A percentile compares a stretch with the other conserved stretches of the same genome.
Evolutionary conservation across 129 eudicot genomes (phyloP).

Genomic region (Flaveria robusta): DNA sequence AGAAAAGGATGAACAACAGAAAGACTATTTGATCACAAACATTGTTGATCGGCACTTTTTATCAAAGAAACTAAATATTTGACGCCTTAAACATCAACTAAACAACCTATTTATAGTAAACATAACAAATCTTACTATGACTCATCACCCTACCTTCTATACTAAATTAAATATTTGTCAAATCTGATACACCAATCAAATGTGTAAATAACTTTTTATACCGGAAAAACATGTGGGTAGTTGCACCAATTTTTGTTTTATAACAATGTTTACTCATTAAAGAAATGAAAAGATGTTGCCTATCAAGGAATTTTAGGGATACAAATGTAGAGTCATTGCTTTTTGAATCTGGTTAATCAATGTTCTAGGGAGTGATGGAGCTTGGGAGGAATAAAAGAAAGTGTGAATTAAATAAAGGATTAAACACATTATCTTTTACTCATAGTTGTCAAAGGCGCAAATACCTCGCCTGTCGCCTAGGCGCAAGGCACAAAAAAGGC

Average conservation of each 20-base stretch:
- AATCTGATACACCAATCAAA: background rate
- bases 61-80: too few species aligned
- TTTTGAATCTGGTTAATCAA: background rate
- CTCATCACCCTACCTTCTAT: too few species aligned
- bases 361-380: background rate
- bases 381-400: conserved; percentile 8
- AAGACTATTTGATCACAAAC: too few species aligned
- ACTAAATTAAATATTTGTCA: too few species aligned
- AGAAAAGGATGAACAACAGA: too few species aligned
- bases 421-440: background rate
- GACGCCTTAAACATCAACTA: too few species aligned
- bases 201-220: background rate
- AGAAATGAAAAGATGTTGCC: background rate
- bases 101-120: too few species aligned
- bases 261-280: conserved; percentile 6
- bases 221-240: background rate
- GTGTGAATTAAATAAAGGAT: background rate
- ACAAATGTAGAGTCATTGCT: background rate
- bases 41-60: too few species aligned
- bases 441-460: too few species aligned
- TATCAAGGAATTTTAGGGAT: background rate
- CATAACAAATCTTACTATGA: too few species aligned
- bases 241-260: background rate
- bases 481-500: too few species aligned
- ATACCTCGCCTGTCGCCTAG: too few species aligned